These are phyloP conservation scores for Saccharomycopsis sp. DNA, from an alignment of 805 yeast genomes.

Conservation along the genomic window DNA sequence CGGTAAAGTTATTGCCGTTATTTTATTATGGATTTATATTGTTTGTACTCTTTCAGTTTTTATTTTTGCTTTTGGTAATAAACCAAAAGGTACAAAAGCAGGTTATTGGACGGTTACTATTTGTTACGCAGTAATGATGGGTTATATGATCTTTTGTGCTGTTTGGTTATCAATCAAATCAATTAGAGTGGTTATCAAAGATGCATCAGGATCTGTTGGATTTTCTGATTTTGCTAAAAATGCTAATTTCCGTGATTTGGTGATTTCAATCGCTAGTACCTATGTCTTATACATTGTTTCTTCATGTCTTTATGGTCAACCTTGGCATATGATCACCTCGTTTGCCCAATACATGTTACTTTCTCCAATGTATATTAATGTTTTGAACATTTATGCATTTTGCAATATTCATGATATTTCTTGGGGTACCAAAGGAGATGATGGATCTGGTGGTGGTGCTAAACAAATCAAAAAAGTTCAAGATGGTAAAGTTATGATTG, in stretches of 20 bases:
- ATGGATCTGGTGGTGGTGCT: slow-evolving; percentile 31
- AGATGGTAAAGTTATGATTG: slow-evolving; percentile 43
- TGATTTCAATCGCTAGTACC: slow-evolving; percentile 50
- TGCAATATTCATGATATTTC: slow-evolving; percentile 65
- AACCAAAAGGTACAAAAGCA: slow-evolving; percentile 50
- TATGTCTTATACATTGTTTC: slow-evolving; percentile 52
- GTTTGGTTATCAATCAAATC: slow-evolving; percentile 47
- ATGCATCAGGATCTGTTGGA: slow-evolving; percentile 22
- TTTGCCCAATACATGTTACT: slow-evolving; percentile 40
- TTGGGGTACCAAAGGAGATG: slow-evolving; percentile 67
- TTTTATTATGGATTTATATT: slow-evolving; percentile 45
- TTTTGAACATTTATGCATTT: slow-evolving; percentile 56
- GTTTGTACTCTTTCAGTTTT: slow-evolving; percentile 49
- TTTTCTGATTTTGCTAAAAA: slow-evolving; percentile 41
- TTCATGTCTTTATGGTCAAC: slow-evolving; percentile 49
- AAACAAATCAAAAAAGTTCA: slow-evolving; percentile 39
- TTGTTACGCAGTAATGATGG: slow-evolving; percentile 51
- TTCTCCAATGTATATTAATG: slow-evolving; percentile 43
- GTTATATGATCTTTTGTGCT: slow-evolving; percentile 48
- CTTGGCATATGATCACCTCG: slow-evolving; percentile 56
- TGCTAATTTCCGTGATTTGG: slow-evolving; percentile 35
- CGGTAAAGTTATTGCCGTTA: slow-evolving; percentile 38
- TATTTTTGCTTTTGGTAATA: slow-evolving; percentile 52
- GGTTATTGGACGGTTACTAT: slow-evolving; percentile 42
- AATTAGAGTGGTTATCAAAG: slow-evolving; percentile 26